Percentiles rank a stretch among this genome's conserved stretches.
Evolutionary conservation across 169 alveolate genomes (phyloP).

Genomic region (Plasmodium blacklocki): DNA sequence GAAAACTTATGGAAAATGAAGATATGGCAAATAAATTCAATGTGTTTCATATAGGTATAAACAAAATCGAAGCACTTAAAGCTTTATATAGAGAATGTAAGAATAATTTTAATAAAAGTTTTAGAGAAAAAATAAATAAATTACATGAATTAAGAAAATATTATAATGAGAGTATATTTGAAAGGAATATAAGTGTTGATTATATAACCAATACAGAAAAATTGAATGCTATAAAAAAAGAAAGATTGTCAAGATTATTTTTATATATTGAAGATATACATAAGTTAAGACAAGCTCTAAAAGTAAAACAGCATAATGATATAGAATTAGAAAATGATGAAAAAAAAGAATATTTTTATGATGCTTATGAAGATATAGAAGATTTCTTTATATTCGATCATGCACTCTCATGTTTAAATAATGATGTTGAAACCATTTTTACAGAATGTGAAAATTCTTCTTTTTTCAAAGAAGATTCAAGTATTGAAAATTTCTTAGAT

Average conservation of each 20-base stretch:
- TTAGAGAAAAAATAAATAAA: slow-evolving; percentile 63
- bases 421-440: slow-evolving; percentile 60
- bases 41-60: slow-evolving; percentile 68
- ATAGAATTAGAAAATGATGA: slow-evolving; percentile 26
- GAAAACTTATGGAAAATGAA: slow-evolving; percentile 58
- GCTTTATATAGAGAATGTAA: slow-evolving; percentile 53
- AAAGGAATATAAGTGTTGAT: slow-evolving; percentile 39
- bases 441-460: slow-evolving; percentile 65
- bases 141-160: slow-evolving; percentile 39
- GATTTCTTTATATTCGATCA: slow-evolving; percentile 70
- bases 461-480: slow-evolving; percentile 53
- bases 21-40: slow-evolving; percentile 29
- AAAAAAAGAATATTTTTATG: slow-evolving; percentile 68
- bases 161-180: slow-evolving; percentile 52
- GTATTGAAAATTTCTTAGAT: slow-evolving; percentile 53
- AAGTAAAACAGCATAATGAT: slow-evolving; percentile 46
- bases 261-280: slow-evolving; percentile 73
- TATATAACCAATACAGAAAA: slow-evolving; percentile 35
- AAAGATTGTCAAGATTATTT: slow-evolving; percentile 60
- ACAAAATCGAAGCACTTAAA: slow-evolving; percentile 67
- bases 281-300: slow-evolving; percentile 58
- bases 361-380: slow-evolving; percentile 74
- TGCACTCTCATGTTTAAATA: slow-evolving; percentile 22
- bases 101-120: slow-evolving; percentile 35
- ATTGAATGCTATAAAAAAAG: slow-evolving; percentile 52